A percentile compares a stretch with the other conserved stretches of the same genome.
Conservation (phyloP, 495 filamentous ascomycete species). For the Trichoderma orchidacearum region DNA sequence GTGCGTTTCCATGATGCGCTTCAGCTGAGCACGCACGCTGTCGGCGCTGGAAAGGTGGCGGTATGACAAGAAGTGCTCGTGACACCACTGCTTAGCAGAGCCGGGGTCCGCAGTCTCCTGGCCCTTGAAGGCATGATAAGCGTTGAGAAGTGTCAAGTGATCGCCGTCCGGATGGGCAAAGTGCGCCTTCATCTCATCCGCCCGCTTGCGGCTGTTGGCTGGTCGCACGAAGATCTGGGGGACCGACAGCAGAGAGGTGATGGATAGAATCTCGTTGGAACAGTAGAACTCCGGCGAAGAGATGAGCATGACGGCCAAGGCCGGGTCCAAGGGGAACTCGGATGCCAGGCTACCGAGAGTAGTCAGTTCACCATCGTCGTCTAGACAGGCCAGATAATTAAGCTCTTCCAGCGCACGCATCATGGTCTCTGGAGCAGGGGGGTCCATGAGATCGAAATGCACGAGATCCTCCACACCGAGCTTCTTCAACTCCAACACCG, state of each 20-base stretch:
- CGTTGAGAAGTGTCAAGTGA: constrained; percentile 91
- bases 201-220: constrained; percentile 67
- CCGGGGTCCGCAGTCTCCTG: constrained; percentile 47
- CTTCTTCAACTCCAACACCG: constrained; percentile 94
- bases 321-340: constrained; percentile 91
- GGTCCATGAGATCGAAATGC: constrained; percentile 98
- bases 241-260: constrained; percentile 86
- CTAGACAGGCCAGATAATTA: constrained; percentile 91
- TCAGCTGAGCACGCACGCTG: constrained; percentile 80
- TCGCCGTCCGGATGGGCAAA: constrained; percentile 92
- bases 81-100: constrained; percentile 70
- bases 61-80: constrained; percentile 91
- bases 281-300: constrained; percentile 96
- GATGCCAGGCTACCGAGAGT: constrained; percentile 75
- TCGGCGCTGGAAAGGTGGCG: constrained; percentile 84
- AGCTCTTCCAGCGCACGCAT: constrained; percentile 98
- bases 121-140: constrained; percentile 92
- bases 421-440: constrained; percentile 92
- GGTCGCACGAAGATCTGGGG: constrained; percentile 91
- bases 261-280: constrained; percentile 94
- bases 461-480: constrained; percentile 91
- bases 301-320: constrained; percentile 95
- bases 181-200: constrained; percentile 91
- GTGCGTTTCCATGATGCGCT: constrained; percentile 89
- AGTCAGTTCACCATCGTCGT: constrained; percentile 91